Percentiles rank a stretch among this genome's conserved stretches.
Conservation (phyloP, 345 rosid species). For the Eucalyptus regnans region DNA sequence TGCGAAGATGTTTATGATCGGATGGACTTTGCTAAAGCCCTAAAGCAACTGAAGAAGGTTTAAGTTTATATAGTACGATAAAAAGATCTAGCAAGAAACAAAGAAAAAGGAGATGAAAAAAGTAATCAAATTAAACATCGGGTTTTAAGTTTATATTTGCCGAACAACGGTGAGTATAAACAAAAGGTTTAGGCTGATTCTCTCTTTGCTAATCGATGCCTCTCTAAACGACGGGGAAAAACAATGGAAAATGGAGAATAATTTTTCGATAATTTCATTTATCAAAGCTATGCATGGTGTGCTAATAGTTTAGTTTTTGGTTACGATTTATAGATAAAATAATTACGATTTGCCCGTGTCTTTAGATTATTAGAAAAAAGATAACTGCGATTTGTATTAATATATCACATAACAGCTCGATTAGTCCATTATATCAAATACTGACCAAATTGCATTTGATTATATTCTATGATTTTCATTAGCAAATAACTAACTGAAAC, state of each 20-base stretch:
- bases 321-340: neutral
- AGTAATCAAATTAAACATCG: neutral
- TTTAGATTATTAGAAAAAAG: neutral
- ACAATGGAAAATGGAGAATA: neutral
- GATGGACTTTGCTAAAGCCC: neutral
- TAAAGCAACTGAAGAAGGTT: neutral
- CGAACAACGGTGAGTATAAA: neutral
- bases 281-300: neutral
- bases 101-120: neutral
- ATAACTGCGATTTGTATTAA: neutral
- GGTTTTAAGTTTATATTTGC: neutral
- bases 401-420: neutral
- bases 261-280: neutral
- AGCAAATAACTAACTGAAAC: neutral
- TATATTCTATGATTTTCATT: neutral
- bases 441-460: neutral
- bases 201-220: neutral
- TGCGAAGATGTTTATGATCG: neutral
- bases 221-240: neutral
- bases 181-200: neutral
- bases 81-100: neutral
- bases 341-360: neutral
- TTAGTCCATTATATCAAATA: neutral
- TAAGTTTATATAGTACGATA: neutral
- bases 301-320: neutral